These are phyloP conservation scores for Penicillium pulvis DNA, from an alignment of 495 filamentous ascomycete species.

Conservation along the genomic window DNA sequence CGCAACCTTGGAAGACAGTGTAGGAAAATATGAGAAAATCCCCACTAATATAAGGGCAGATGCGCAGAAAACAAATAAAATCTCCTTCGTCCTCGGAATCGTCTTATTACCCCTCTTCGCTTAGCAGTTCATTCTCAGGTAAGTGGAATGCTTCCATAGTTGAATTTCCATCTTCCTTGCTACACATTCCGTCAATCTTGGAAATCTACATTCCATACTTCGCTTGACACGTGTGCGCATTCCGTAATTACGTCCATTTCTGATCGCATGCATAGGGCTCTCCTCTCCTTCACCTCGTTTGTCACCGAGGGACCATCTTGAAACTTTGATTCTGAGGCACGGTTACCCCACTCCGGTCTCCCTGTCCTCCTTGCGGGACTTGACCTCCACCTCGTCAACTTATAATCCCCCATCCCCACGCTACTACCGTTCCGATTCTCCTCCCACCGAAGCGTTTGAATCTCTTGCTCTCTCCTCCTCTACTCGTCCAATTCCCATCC, in stretches of 20 bases:
- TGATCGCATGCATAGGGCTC: constrained; percentile 60
- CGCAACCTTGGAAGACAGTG: constrained; percentile 11
- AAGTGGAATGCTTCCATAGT: constrained; percentile 17
- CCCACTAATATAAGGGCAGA: constrained; percentile 9
- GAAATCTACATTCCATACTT: not conserved
- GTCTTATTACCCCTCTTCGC: constrained; percentile 43
- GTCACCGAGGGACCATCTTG: constrained; percentile 69
- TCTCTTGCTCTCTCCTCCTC: constrained; percentile 34
- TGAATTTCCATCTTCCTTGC: too few relatives aligned
- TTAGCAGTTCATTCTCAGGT: constrained; percentile 27
- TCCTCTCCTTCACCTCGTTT: constrained; percentile 42
- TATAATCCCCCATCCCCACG: constrained; percentile 50
- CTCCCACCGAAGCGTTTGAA: constrained; percentile 29
- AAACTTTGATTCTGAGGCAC: constrained; percentile 60
- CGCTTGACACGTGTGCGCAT: constrained; percentile 39
- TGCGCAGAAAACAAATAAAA: constrained; percentile 18
- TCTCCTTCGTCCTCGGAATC: constrained; percentile 31
- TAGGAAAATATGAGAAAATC: constrained; percentile 8
- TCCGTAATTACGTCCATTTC: constrained; percentile 48
- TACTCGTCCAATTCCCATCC: constrained; percentile 47
- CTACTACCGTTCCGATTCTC: constrained; percentile 19
- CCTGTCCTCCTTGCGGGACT: constrained; percentile 72
- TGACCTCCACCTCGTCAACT: constrained; percentile 64
- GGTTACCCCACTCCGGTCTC: constrained; percentile 62
- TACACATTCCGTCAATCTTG: too few relatives aligned